phyloP scores from a whole-genome alignment of 352 stramenopile species.

The Phytophthora litchii region DNA sequence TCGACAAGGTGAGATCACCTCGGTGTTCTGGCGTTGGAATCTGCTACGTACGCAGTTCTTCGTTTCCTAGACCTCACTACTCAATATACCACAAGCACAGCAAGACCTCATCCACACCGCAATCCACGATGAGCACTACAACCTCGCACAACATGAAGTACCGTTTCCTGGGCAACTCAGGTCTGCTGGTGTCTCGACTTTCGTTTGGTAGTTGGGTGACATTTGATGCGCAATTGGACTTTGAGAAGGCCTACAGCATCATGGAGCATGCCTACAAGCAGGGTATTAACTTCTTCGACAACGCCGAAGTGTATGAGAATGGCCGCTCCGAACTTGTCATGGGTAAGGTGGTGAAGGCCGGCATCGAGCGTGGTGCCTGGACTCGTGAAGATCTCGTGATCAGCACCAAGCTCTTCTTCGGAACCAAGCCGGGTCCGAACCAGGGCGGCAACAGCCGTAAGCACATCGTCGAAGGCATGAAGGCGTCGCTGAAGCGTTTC shows the following conservation, averaged over 20 bases:
- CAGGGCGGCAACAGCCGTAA: conserved; percentile 47
- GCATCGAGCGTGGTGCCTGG: conserved; percentile 48
- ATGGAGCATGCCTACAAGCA: conserved; percentile 67
- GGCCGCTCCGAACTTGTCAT: conserved; percentile 60
- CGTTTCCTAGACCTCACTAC: conserved; percentile 8
- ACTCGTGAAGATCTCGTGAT: conserved; percentile 64
- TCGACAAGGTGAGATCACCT: conserved; percentile 11
- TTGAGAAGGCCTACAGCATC: conserved; percentile 63
- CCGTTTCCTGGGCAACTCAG: conserved; percentile 55
- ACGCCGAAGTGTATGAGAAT: conserved; percentile 58
- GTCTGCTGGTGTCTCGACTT: conserved; percentile 50
- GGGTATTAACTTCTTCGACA: conserved; percentile 77
- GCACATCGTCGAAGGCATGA: conserved; percentile 66
- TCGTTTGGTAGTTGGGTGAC: conserved; percentile 63
- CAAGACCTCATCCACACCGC: conserved; percentile 1
- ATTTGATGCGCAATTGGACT: conserved; percentile 53
- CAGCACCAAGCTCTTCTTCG: conserved; percentile 73
- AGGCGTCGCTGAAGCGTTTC: conserved; percentile 59
- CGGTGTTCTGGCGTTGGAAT: conserved; percentile 22
- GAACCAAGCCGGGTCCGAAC: conserved; percentile 43
- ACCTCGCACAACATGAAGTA: conserved; percentile 61
- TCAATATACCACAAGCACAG: conserved; percentile 9
- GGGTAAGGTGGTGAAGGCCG: conserved; percentile 58
- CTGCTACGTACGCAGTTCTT: background rate
- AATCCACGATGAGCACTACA: conserved; percentile 12